Base-by-base conservation (phyloP, 177 flowering plant genomes). In the Vitis hybrid region DNA sequence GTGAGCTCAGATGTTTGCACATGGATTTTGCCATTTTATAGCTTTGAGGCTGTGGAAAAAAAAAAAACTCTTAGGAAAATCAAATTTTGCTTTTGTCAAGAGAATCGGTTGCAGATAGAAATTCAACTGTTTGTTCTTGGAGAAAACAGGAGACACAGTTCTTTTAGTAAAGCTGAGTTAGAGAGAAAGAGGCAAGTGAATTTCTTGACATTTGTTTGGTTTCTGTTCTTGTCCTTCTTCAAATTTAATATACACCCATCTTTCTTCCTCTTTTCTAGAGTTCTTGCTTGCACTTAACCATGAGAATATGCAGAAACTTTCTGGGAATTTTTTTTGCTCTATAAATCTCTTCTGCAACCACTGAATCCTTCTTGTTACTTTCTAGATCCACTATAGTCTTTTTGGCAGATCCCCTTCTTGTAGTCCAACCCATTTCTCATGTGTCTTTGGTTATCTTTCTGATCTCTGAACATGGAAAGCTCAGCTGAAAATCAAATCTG, bases 1-100 rank as follows among this genome's bases (percentile, higher is more conserved):
- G 82, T 82, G 77, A 81, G 82, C 85, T 82, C 77, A 84, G 83
- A 78, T 60, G 65, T 68, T 8, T 70, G 85, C 94, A 88, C 94
- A 87, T 87, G 92, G 87, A 78, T 83, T 72, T 76, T 74, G 81
- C 60, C 49, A 63, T 79, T 82, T 72, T 88, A 77, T 84, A 74
- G 89, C 82, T 66, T 65, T 77, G 80, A 63, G 52, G 50, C 57
- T 66, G 73, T 67, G 11, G 5, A 70, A 78, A 74, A 26, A 58
- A 26, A 58, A 30, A 67, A 67, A 70, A 52, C 64, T 1, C 9
- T 5, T 40, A 7, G 69, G 68, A 62, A 74, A 62, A 64, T 19
- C 65, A 52, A 69, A 70, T 32, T 80, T 80, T 77, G 75, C 66
- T 65, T 63, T 69, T 79, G 73, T 70, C 84, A 77, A 87, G 91